phyloP scores from a whole-genome alignment of 2,329 filamentous ascomycete genomes.

The Paraphoma sp. region DNA sequence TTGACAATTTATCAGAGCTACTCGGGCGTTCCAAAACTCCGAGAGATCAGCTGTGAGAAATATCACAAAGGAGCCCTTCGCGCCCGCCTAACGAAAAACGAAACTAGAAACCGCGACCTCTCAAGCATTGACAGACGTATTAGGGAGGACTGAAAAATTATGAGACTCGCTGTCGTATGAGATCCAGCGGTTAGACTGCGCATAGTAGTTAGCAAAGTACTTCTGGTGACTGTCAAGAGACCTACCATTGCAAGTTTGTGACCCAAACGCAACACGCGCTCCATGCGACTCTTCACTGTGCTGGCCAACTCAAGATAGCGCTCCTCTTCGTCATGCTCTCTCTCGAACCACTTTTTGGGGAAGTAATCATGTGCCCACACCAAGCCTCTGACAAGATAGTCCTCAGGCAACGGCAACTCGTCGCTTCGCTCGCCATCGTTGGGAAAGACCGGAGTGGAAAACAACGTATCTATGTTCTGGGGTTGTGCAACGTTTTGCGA shows the following conservation, averaged over 20 bases:
- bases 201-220: slow-evolving; percentile 13
- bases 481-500: slow-evolving; percentile 1
- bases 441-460: slow-evolving; percentile 54
- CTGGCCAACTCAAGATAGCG: slow-evolving; percentile 68
- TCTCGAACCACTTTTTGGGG: slow-evolving; percentile 66
- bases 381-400: slow-evolving; percentile 70
- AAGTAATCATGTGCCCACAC: slow-evolving; percentile 67
- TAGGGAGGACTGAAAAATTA: slow-evolving; percentile 32
- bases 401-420: slow-evolving; percentile 69
- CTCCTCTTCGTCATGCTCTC: slow-evolving; percentile 71
- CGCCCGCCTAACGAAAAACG: neutral
- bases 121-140: neutral
- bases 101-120: neutral
- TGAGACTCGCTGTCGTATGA: slow-evolving; percentile 32
- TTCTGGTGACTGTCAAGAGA: neutral
- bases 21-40: neutral
- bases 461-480: slow-evolving; percentile 41
- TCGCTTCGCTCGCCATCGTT: slow-evolving; percentile 44
- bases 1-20: neutral
- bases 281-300: slow-evolving; percentile 63
- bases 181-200: slow-evolving; percentile 39
- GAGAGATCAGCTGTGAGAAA: neutral
- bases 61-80: neutral
- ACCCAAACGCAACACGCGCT: slow-evolving; percentile 66
- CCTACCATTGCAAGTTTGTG: slow-evolving; percentile 52